Conservation (phyloP, 768 basidiomycete genomes). For the Leccinum truebloodii region DNA sequence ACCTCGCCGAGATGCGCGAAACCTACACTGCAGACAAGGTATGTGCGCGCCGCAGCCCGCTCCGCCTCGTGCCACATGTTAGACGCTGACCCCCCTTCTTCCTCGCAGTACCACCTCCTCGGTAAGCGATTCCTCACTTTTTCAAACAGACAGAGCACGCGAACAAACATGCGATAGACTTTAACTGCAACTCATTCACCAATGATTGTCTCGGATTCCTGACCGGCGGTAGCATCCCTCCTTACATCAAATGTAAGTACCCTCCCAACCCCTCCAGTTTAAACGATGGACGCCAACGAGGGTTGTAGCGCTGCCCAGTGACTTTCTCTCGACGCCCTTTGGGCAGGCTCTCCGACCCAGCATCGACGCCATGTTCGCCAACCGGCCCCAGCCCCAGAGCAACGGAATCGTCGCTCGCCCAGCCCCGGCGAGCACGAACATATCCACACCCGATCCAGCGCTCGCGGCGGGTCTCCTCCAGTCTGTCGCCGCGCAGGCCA, state of each 20-base stretch:
- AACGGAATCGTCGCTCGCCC: slow-evolving; percentile 31
- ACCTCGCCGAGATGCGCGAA: slow-evolving; percentile 68
- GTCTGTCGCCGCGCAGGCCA: slow-evolving; percentile 54
- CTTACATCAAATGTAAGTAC: slow-evolving; percentile 71
- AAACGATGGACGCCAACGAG: not conserved
- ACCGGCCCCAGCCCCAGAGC: slow-evolving; percentile 34
- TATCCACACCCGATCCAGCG: slow-evolving; percentile 43
- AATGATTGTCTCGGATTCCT: slow-evolving; percentile 86
- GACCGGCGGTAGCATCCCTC: slow-evolving; percentile 79
- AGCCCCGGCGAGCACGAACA: slow-evolving; percentile 16
- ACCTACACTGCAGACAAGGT: slow-evolving; percentile 92
- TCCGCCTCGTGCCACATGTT: not conserved
- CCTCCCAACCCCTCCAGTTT: not conserved
- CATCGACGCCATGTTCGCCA: slow-evolving; percentile 86
- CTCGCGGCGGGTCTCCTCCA: slow-evolving; percentile 57
- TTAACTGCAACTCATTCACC: slow-evolving; percentile 95
- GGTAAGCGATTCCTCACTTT: slow-evolving; percentile 41
- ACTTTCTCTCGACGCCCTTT: slow-evolving; percentile 88
- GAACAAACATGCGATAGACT: slow-evolving; percentile 48
- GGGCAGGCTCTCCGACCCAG: slow-evolving; percentile 84
- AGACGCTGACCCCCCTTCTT: slow-evolving; percentile 1
- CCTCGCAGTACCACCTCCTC: slow-evolving; percentile 76
- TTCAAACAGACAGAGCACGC: not conserved
- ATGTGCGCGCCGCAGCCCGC: slow-evolving; percentile 21
- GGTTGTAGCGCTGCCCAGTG: slow-evolving; percentile 65